A percentile compares a stretch with the other conserved stretches of the same genome.
phyloP scores from a whole-genome alignment of 345 rosid species.

The Nasturtium officinale region DNA sequence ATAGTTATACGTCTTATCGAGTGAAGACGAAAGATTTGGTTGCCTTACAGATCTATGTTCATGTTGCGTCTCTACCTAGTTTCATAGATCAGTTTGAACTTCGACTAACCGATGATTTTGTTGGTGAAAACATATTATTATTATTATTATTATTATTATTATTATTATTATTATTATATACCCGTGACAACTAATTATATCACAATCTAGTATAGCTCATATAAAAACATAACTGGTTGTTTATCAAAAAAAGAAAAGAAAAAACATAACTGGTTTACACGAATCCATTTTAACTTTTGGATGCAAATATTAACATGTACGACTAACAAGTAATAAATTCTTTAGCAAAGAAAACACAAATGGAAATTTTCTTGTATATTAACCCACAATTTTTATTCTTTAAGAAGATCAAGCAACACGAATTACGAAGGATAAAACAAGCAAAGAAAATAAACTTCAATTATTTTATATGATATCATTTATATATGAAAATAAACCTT shows the following conservation, averaged over 20 bases:
- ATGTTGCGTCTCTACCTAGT: slow-evolving; percentile 18
- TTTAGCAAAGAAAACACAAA: no score
- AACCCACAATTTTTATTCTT: background rate
- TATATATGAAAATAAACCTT: background rate
- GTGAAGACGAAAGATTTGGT: slow-evolving; percentile 28
- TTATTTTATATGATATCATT: background rate
- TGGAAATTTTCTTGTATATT: background rate
- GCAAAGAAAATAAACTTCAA: background rate
- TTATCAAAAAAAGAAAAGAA: no score
- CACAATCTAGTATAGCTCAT: background rate
- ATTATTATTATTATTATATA: no score
- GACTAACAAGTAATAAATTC: background rate
- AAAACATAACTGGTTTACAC: background rate
- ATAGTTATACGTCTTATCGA: slow-evolving; percentile 20
- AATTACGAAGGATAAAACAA: background rate
- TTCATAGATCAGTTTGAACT: slow-evolving; percentile 6
- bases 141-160: no score
- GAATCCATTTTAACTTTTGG: background rate
- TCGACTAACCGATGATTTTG: slow-evolving; percentile 1
- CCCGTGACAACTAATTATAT: background rate
- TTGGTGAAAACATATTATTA: background rate
- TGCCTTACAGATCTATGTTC: slow-evolving; percentile 10
- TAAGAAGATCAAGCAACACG: no score
- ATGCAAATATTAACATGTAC: background rate
- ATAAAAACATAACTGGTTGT: background rate